Percentiles rank a stretch among this genome's conserved stretches.
These are phyloP conservation scores for Lunularia cruciata DNA, from an alignment of 225 moss, liverwort and hornwort genomes.

Conservation along the genomic window DNA sequence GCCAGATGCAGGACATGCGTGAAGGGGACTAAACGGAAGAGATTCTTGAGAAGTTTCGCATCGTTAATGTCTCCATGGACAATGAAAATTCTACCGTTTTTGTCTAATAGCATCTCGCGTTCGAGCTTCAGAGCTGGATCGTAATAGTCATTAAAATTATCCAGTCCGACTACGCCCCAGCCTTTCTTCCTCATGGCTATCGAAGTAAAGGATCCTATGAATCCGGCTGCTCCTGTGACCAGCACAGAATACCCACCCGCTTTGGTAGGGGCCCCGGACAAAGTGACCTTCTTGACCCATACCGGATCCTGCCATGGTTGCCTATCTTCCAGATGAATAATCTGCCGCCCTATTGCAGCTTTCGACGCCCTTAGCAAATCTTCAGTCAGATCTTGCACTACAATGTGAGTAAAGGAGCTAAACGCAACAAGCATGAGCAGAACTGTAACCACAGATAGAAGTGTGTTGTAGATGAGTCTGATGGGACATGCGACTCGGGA, in stretches of 20 bases:
- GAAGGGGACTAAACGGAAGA: slow-evolving; percentile 31
- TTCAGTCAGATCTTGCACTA: background rate
- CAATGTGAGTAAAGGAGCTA: background rate
- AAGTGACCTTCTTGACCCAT: slow-evolving; percentile 9
- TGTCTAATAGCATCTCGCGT: slow-evolving; percentile 21
- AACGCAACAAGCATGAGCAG: background rate
- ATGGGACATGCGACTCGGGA: no score
- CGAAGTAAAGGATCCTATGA: slow-evolving; percentile 32
- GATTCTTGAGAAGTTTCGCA: slow-evolving; percentile 23
- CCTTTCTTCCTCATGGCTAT: slow-evolving; percentile 32
- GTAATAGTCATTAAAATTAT: slow-evolving; percentile 26
- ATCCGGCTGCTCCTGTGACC: slow-evolving; percentile 42
- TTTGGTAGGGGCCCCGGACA: background rate
- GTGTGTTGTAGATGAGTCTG: background rate
- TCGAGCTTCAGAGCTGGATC: slow-evolving; percentile 29
- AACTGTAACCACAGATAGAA: background rate
- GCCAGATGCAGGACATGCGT: slow-evolving; percentile 46
- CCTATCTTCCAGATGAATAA: no score
- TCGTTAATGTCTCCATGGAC: slow-evolving; percentile 40
- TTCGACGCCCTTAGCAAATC: background rate
- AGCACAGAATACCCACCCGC: slow-evolving; percentile 33
- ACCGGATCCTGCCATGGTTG: slow-evolving; percentile 1
- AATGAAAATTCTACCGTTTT: slow-evolving; percentile 28
- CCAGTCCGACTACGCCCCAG: slow-evolving; percentile 43
- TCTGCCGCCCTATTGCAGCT: background rate